Evolutionary conservation across 2,329 filamentous ascomycete genomes (phyloP), one percentile per base, ranked within the genome.

Genomic region (Massarina eburnea): DNA sequence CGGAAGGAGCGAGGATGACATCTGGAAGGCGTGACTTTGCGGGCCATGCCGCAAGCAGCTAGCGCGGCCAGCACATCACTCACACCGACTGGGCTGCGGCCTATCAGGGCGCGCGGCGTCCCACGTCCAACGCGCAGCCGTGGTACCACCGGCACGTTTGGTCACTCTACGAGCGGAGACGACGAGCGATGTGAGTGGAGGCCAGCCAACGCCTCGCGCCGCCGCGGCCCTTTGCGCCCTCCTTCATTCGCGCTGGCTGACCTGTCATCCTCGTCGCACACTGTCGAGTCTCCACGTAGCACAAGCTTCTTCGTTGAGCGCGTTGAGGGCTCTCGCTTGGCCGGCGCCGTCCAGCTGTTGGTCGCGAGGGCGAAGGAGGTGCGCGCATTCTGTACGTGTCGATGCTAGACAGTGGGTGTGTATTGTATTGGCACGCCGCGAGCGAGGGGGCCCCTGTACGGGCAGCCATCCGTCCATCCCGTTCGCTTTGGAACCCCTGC

Each of bases 211-310:
- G 49, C 53, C 37, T 47, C 43, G 29, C 41, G 38, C 58, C 57
- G 43, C n/a, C n/a, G n/a, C n/a, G n/a, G n/a, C n/a, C n/a, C n/a
- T n/a, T n/a, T n/a, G n/a, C n/a, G n/a, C n/a, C n/a, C n/a, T n/a
- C n/a, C n/a, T 51, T 42, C 39, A 56, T 55, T 50, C 54, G 52
- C 39, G 46, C 45, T 49, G 52, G 58, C 59, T 61, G 59, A 56
- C 60, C 59, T 66, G 64, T 64, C 66, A 66, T 57, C 62, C 56
- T 51, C 48, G 61, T 62, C 56, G 63, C 51, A 62, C 62, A 48
- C 58, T 59, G 48, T 67, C 62, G 61, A 67, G 65, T 62, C 60
- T 67, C 66, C 65, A 68, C 65, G 65, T 70, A 59, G 66, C 66
- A 68, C 63, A 52, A 48, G 52, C 55, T 54, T 45, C 35, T 33